Evolutionary conservation across 441 rosid genomes (phyloP).

Genomic region (Syzygium syzygioides): DNA sequence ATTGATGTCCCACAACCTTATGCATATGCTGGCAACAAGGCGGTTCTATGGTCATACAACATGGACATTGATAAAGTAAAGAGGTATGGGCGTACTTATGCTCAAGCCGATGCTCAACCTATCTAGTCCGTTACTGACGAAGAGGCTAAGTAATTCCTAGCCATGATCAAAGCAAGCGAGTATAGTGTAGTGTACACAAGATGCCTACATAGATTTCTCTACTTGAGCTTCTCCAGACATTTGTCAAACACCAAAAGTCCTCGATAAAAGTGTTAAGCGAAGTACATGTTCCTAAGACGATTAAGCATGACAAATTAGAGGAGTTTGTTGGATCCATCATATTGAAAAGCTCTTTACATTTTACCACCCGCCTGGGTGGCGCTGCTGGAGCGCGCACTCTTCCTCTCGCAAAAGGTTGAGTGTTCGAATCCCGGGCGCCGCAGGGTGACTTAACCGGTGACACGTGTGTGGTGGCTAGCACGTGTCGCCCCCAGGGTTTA

Average conservation of each 20-base stretch:
- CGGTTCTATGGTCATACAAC: background rate
- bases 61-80: background rate
- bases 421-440: too few species aligned
- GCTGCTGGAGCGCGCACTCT: too few species aligned
- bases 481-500: too few species aligned
- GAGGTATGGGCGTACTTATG: background rate
- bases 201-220: background rate
- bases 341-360: too few species aligned
- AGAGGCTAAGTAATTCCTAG: background rate
- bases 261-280: too few species aligned
- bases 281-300: background rate
- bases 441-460: too few species aligned
- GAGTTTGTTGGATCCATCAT: background rate
- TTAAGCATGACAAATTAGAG: background rate
- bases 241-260: background rate
- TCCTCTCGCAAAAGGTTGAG: too few species aligned
- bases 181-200: background rate
- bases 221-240: background rate
- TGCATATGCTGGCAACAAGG: background rate
- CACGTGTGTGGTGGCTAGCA: too few species aligned
- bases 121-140: background rate
- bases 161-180: background rate
- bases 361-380: too few species aligned
- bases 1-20: too few species aligned
- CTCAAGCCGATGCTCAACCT: background rate